Evolutionary conservation across 1,284 basidiomycete genomes (phyloP).

Genomic region (Ganoderma meredithae): DNA sequence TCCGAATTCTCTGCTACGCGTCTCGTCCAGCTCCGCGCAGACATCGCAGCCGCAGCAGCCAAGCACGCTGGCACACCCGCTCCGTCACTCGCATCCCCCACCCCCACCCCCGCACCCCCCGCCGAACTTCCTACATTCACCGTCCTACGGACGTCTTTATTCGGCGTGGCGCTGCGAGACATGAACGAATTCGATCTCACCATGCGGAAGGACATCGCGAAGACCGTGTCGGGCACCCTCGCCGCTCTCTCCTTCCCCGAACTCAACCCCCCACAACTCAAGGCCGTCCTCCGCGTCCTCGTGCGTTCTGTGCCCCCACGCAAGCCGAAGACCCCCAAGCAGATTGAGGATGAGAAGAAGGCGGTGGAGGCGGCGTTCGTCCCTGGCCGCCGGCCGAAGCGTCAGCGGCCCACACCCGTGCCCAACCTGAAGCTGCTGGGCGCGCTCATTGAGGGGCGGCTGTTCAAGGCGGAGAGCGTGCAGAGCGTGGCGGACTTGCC

Average conservation of each 20-base stretch:
- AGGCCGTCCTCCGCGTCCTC: conserved; percentile 71
- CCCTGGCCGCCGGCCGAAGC: conserved; percentile 72
- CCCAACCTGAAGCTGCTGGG: conserved; percentile 78
- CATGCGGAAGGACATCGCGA: conserved; percentile 58
- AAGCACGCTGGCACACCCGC: conserved; percentile 48
- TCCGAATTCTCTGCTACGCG: conserved; percentile 70
- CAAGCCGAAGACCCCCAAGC: conserved; percentile 58
- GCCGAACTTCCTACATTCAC: conserved; percentile 56
- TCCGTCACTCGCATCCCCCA: conserved; percentile 48
- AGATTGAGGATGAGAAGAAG: conserved; percentile 53
- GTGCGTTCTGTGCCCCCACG: conserved; percentile 70
- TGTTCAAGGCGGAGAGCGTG: conserved; percentile 66
- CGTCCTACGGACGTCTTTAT: conserved; percentile 72
- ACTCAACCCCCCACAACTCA: conserved; percentile 75
- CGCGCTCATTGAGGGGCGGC: conserved; percentile 75
- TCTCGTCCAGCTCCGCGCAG: conserved; percentile 69
- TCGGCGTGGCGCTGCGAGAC: conserved; percentile 75
- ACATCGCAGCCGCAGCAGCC: conserved; percentile 62
- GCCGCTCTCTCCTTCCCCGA: conserved; percentile 72
- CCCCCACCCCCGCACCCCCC: conserved; percentile 37
- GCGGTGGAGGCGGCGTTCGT: conserved; percentile 60
- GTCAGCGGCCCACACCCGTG: conserved; percentile 54
- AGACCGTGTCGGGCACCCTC: conserved; percentile 62
- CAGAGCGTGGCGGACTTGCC: conserved; percentile 72
- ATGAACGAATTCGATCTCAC: conserved; percentile 57